Evolutionary conservation across 163 green algal species (phyloP), one percentile per base, ranked within the genome.

Genomic region (Chlamydomonas reinhardtii): DNA sequence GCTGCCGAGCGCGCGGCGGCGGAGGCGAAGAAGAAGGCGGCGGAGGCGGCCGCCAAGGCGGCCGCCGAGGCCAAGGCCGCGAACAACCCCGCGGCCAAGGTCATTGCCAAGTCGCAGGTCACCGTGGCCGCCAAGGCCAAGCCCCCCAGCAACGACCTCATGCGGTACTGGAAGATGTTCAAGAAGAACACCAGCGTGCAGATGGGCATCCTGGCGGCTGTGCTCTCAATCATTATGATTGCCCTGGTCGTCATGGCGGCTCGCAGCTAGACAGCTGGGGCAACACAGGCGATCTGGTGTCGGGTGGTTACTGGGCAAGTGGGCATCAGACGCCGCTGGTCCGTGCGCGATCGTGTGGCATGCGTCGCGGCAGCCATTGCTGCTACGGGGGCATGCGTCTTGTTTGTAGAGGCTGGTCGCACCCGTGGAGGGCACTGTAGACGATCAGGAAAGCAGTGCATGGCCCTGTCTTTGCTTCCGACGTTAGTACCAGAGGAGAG

Each of bases 51-150:
- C 35, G 61, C 61, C n/a, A 75, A 75, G n/a, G 72, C 82, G 5
- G 39, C 37, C 0, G 70, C 70, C 20, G 71, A 80, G 35, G 81
- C 81, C n/a, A 85, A 85, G 79, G 77, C 77, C 20, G 14, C 15
- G 25, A 66, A n/a, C 34, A 86, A 86, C 70, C 80, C 80, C 3
- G 68, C 80, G 29, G 70, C 69, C 54, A 86, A 86, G 80, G 56
- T 86, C 17, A 86, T 86, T 27, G 69, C 80, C 25, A 79, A 86
- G 56, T 80, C 70, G 54, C 80, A 86, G 54, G 29, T 86, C 27
- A 85, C 68, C 2, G 79, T 71, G 32, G 80, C 56, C 19, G 80
- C 80, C 0, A 86, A 86, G 71, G 54, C 56, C 25, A 86, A 86
- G 80, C 79, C 68, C 4, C 65, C 68, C 24, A 73, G 68, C 69